These are phyloP conservation scores for Lentinula guzmanii DNA, from an alignment of 768 basidiomycete genomes.

Conservation along the genomic window DNA sequence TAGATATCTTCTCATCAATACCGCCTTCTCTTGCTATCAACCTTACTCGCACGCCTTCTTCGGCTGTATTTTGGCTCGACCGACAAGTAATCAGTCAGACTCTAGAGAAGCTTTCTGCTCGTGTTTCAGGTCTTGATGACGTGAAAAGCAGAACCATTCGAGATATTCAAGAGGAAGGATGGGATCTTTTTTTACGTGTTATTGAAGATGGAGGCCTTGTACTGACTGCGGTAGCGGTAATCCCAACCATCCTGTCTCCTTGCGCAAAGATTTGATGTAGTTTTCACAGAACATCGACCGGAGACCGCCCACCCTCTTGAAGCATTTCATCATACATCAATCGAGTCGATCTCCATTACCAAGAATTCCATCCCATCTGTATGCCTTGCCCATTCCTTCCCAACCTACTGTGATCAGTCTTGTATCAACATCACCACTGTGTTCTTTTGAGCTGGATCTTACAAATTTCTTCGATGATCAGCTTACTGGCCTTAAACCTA, in stretches of 20 bases:
- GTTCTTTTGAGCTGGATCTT: conserved; percentile 53
- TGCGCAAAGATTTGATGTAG: background rate
- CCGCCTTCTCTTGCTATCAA: conserved; percentile 31
- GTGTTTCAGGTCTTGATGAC: conserved; percentile 33
- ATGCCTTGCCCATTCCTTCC: conserved; percentile 44
- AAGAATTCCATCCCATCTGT: conserved; percentile 43
- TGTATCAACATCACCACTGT: conserved; percentile 61
- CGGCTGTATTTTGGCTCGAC: conserved; percentile 67
- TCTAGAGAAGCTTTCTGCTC: conserved; percentile 34
- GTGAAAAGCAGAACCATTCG: conserved; percentile 40
- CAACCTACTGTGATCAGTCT: conserved; percentile 49
- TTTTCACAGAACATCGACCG: conserved; percentile 74
- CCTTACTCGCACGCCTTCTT: conserved; percentile 22
- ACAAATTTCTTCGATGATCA: conserved; percentile 57
- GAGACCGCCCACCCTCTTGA: conserved; percentile 77
- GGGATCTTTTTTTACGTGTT: conserved; percentile 76
- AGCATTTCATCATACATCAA: conserved; percentile 69
- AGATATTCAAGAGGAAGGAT: conserved; percentile 65
- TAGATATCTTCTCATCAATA: conserved; percentile 66
- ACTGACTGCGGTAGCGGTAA: conserved; percentile 66
- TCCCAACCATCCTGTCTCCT: conserved; percentile 19
- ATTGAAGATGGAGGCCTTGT: conserved; percentile 69
- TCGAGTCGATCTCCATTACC: conserved; percentile 45
- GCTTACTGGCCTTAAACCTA: conserved; percentile 42
- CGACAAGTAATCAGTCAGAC: conserved; percentile 48